A percentile compares a stretch with the other conserved stretches of the same genome.
Conservation (phyloP, 164 flowering plant species). For the Tetracentron sinense region DNA sequence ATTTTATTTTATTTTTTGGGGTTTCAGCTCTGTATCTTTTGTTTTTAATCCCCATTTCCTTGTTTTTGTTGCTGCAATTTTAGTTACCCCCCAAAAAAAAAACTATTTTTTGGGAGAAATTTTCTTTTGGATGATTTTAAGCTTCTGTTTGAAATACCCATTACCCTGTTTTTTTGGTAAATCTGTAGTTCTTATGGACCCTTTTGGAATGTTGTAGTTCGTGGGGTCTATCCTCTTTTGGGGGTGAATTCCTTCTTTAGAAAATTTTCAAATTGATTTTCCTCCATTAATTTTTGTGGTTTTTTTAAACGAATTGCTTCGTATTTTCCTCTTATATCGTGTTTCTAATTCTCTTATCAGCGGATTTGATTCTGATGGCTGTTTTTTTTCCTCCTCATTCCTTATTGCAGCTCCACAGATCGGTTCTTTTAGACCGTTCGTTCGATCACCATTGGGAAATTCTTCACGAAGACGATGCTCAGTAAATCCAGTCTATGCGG, state of each 20-base stretch:
- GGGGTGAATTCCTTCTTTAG: no score
- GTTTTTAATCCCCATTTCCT: neutral
- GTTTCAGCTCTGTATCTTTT: neutral
- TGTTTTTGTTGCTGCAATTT: no score
- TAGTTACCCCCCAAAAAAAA: no score
- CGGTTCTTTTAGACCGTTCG: conserved; percentile 27
- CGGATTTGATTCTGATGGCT: no score
- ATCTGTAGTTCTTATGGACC: neutral
- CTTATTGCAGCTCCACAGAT: conserved; percentile 33
- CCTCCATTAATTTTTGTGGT: neutral
- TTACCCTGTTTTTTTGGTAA: neutral
- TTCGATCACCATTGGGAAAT: conserved; percentile 16
- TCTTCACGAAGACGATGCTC: conserved; percentile 32
- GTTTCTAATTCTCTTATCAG: neutral
- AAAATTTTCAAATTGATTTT: neutral
- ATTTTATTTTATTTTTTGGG: neutral
- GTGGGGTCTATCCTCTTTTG: no score
- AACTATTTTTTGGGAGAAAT: no score
- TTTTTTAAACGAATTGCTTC: neutral
- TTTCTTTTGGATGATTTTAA: no score
- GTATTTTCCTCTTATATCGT: neutral
- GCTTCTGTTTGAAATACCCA: neutral
- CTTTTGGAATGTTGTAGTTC: neutral
- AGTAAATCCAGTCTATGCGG: conserved; percentile 48
- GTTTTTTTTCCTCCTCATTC: neutral